Conservation (phyloP, 805 yeast genomes). For the Starmerella vitae region DNA sequence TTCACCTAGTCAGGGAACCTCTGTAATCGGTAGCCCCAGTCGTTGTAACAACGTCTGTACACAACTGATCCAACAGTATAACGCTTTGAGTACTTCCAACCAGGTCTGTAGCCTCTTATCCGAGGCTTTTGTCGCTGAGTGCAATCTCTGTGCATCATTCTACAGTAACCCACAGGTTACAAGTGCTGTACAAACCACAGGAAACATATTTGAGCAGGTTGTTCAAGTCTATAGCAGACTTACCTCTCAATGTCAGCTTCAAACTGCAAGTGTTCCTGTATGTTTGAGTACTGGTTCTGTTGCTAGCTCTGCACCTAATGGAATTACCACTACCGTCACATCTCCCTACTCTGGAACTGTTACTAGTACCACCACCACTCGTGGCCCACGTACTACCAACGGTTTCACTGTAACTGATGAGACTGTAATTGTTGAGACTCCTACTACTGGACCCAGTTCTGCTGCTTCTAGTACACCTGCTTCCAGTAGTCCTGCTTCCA, state of each 20-base stretch:
- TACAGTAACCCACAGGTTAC: background rate
- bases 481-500: too few relatives aligned
- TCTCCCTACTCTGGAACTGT: too few relatives aligned
- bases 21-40: background rate
- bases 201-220: background rate
- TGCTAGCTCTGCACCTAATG: too few relatives aligned
- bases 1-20: conserved; percentile 1
- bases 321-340: too few relatives aligned
- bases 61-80: background rate
- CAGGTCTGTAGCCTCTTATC: background rate
- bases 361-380: too few relatives aligned
- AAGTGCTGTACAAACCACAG: background rate
- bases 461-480: too few relatives aligned
- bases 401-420: too few relatives aligned
- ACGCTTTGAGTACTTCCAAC: background rate
- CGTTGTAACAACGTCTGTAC: conserved; percentile 1
- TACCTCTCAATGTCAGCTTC: conserved; percentile 1
- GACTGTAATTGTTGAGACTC: too few relatives aligned
- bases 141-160: conserved; percentile 5
- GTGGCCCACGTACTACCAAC: too few relatives aligned
- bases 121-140: background rate
- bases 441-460: too few relatives aligned
- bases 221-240: background rate
- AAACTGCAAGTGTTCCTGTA: background rate
- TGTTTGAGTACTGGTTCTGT: background rate